Percentiles rank a stretch among this genome's conserved stretches.
These are phyloP conservation scores for Euphorbia pulcherrima DNA, from an alignment of 345 rosid species.

Conservation along the genomic window DNA sequence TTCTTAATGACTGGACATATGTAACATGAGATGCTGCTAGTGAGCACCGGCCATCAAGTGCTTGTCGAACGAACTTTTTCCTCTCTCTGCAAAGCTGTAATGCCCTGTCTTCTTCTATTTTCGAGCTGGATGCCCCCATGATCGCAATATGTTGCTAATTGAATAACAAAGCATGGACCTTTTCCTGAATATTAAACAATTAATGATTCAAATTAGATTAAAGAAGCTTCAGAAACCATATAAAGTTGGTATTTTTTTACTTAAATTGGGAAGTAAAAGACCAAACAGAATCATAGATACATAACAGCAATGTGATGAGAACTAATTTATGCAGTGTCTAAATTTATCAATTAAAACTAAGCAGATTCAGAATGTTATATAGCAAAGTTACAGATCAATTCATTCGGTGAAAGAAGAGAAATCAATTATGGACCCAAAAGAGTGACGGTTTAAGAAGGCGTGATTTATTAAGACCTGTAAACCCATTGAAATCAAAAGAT, in stretches of 20 bases:
- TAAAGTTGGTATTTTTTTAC: neutral
- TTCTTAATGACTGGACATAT: slow-evolving; percentile 67
- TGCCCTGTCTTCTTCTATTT: slow-evolving; percentile 76
- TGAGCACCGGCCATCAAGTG: slow-evolving; percentile 87
- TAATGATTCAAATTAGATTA: slow-evolving; percentile 8
- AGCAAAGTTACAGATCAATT: neutral
- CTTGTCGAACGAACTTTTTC: slow-evolving; percentile 75
- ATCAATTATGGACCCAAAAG: neutral
- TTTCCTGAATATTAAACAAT: slow-evolving; percentile 25
- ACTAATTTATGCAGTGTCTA: neutral
- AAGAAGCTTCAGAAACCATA: neutral
- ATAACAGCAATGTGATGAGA: neutral
- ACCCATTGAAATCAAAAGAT: slow-evolving; percentile 7
- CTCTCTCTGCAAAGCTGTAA: slow-evolving; percentile 86
- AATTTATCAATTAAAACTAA: slow-evolving; percentile 5
- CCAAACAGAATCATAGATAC: neutral
- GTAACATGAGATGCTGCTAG: slow-evolving; percentile 73
- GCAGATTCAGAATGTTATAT: neutral
- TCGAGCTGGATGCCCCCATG: slow-evolving; percentile 76
- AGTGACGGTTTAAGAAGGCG: neutral
- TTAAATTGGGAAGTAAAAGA: neutral
- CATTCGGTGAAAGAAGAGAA: neutral
- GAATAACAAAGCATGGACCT: slow-evolving; percentile 18
- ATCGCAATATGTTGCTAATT: slow-evolving; percentile 7
- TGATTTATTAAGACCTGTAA: neutral